A percentile compares a stretch with the other conserved stretches of the same genome.
These are phyloP conservation scores for Fusarium brachygibbosum DNA, from an alignment of 2,329 filamentous ascomycete species.

Conservation along the genomic window DNA sequence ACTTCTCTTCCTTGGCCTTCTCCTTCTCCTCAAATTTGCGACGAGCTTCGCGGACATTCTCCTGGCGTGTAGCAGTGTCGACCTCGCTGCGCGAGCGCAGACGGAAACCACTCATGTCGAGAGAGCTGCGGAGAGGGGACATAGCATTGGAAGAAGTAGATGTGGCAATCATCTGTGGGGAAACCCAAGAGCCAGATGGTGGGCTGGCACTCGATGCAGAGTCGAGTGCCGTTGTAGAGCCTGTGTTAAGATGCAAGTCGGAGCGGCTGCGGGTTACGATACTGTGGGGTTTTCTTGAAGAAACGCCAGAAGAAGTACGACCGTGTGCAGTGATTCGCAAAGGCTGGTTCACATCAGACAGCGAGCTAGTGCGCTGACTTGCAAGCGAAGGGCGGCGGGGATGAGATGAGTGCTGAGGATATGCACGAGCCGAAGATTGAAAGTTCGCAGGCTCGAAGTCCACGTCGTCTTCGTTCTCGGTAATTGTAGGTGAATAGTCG, in stretches of 20 bases:
- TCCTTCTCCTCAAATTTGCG: conserved; percentile 75
- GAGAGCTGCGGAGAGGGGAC: conserved; percentile 69
- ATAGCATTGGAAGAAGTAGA: conserved; percentile 55
- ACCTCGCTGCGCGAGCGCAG: conserved; percentile 72
- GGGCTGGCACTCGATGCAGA: conserved; percentile 48
- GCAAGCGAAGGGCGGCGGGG: conserved; percentile 52
- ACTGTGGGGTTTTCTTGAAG: conserved; percentile 58
- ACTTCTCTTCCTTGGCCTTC: conserved; percentile 72
- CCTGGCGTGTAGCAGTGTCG: conserved; percentile 66
- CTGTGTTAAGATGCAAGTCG: conserved; percentile 59
- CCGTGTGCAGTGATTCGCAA: conserved; percentile 47
- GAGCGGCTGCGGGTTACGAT: conserved; percentile 59
- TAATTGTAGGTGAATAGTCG: conserved; percentile 69
- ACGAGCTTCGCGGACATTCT: conserved; percentile 71
- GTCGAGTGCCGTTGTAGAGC: conserved; percentile 47
- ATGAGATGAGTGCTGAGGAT: conserved; percentile 34
- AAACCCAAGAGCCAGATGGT: conserved; percentile 47
- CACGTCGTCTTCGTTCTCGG: conserved; percentile 64
- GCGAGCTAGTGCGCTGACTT: conserved; percentile 53
- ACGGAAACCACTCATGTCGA: conserved; percentile 70
- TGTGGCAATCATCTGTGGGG: conserved; percentile 44
- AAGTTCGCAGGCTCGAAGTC: conserved; percentile 48
- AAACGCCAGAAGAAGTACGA: conserved; percentile 47
- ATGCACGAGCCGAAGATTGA: conserved; percentile 38
- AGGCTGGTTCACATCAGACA: conserved; percentile 53